These are phyloP conservation scores for Penicillium cinerascens DNA, from an alignment of 495 filamentous ascomycete species.

Conservation along the genomic window DNA sequence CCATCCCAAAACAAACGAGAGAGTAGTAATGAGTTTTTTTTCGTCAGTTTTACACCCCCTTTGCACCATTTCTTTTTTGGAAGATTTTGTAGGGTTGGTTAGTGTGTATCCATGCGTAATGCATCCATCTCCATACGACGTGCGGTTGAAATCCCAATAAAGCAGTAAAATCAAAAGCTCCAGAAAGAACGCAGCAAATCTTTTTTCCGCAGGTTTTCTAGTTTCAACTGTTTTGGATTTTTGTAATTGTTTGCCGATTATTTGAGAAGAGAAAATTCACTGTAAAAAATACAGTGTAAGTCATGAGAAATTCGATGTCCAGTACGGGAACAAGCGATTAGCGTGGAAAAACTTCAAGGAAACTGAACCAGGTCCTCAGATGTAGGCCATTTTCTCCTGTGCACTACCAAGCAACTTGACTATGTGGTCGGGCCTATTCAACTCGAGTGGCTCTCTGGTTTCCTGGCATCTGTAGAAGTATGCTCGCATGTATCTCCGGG, in stretches of 20 bases:
- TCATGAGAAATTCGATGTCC: background rate
- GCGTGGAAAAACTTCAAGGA: background rate
- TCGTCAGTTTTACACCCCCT: background rate
- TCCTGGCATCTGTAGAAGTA: background rate
- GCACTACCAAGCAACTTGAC: too few relatives aligned
- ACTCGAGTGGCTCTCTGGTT: too few relatives aligned
- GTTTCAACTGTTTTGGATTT: background rate
- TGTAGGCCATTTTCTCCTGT: conserved; percentile 9
- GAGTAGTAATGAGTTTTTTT: background rate
- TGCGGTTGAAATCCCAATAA: background rate
- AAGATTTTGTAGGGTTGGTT: background rate
- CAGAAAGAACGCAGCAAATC: background rate
- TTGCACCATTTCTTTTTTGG: background rate
- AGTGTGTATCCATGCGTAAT: background rate
- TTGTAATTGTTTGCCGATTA: background rate
- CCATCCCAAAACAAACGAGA: background rate
- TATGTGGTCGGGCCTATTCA: too few relatives aligned
- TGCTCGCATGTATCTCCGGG: conserved; percentile 55
- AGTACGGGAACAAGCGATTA: background rate
- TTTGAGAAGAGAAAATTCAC: background rate
- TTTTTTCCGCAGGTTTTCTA: background rate
- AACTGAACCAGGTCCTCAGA: background rate
- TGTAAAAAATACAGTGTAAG: background rate
- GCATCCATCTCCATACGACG: background rate
- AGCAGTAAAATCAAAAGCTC: background rate